A percentile compares a stretch with the other conserved stretches of the same genome.
Conservation (phyloP, 768 basidiomycete species). For the Auriscalpium microsporum region DNA sequence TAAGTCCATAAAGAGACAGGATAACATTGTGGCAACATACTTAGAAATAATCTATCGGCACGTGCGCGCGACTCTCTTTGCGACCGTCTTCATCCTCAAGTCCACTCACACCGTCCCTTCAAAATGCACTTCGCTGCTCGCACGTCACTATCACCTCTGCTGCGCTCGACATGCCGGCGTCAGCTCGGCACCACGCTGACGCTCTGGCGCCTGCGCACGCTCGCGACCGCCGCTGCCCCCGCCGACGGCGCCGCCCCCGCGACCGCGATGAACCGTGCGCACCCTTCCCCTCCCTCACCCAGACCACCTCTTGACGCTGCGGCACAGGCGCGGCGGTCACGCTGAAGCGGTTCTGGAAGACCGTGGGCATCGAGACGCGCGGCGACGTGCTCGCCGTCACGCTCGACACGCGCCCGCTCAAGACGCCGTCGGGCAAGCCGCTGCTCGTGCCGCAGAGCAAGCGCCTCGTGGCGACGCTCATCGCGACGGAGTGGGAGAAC, state of each 20-base stretch:
- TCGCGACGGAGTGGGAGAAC: conserved; percentile 96
- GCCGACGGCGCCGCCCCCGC: conserved; percentile 34
- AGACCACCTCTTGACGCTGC: neutral
- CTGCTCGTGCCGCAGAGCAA: conserved; percentile 66
- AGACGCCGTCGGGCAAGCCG: conserved; percentile 78
- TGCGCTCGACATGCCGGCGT: neutral
- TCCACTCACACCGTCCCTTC: too few relatives aligned
- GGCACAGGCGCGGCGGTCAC: conserved; percentile 81
- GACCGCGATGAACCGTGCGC: conserved; percentile 61
- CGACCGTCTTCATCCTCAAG: too few relatives aligned
- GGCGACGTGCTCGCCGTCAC: conserved; percentile 50
- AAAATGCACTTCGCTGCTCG: neutral
- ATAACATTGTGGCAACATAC: too few relatives aligned
- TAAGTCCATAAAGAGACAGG: too few relatives aligned
- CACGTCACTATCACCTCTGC: neutral
- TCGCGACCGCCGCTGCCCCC: neutral
- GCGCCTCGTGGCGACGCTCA: conserved; percentile 66
- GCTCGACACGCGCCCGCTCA: conserved; percentile 76
- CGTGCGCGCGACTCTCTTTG: too few relatives aligned
- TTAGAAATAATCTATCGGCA: too few relatives aligned
- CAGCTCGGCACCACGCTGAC: neutral
- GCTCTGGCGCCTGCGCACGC: neutral
- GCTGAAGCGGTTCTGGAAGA: conserved; percentile 90
- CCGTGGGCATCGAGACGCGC: conserved; percentile 64
- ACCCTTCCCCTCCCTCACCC: neutral